These are phyloP conservation scores for Deakozyma indianensis DNA, from an alignment of 805 yeast genomes.

Conservation along the genomic window DNA sequence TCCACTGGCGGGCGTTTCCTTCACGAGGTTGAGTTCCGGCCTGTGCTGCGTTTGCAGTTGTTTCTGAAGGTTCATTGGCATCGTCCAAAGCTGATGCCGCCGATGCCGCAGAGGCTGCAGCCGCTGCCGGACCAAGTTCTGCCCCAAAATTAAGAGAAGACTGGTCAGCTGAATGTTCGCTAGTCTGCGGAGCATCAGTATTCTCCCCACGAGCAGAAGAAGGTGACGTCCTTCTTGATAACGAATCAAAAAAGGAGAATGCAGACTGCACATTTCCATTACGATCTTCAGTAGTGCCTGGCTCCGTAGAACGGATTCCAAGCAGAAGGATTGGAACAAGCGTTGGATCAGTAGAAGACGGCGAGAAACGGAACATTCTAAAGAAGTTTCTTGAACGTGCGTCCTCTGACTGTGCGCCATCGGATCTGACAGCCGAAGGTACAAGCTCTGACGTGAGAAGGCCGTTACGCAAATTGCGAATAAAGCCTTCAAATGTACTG, in stretches of 20 bases:
- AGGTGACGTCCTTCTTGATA: neutral
- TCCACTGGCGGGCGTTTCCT: constrained; percentile 32
- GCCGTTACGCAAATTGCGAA: constrained; percentile 27
- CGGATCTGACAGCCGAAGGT: neutral
- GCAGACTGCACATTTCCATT: neutral
- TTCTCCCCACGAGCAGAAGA: neutral
- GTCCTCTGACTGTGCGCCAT: neutral
- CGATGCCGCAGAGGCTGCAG: neutral
- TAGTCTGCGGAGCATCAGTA: neutral
- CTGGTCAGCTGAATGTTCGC: neutral
- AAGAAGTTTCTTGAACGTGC: constrained; percentile 18
- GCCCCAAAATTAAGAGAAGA: neutral
- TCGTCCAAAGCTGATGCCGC: neutral
- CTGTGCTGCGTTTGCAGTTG: neutral
- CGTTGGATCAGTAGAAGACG: constrained; percentile 9
- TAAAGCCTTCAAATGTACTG: constrained; percentile 30
- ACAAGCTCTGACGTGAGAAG: constrained; percentile 25
- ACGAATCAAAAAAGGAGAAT: neutral
- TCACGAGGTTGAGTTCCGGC: neutral
- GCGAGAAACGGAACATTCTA: constrained; percentile 21
- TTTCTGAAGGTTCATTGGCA: constrained; percentile 2
- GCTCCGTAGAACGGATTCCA: neutral
- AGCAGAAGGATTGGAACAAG: neutral
- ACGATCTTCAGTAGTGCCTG: neutral
- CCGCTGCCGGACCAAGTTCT: neutral